Evolutionary conservation across 2,329 filamentous ascomycete genomes (phyloP).

Genomic region (Ascomycota sp.): DNA sequence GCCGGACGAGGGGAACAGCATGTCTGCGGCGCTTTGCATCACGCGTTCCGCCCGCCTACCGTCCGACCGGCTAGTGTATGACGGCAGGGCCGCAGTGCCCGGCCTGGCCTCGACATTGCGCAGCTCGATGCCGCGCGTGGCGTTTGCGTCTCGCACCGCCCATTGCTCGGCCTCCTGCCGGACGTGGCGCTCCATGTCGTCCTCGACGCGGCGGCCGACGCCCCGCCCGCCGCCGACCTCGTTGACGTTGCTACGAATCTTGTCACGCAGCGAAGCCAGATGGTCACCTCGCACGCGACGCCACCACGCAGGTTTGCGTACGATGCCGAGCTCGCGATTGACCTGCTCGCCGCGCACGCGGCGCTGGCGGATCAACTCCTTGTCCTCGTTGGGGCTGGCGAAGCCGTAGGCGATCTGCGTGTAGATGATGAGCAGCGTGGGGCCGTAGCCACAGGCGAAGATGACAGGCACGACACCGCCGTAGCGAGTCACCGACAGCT

Average conservation of each 20-base stretch:
- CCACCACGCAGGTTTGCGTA: conserved; percentile 46
- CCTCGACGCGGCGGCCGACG: conserved; percentile 18
- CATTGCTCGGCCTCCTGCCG: conserved; percentile 12
- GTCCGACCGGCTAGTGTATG: neutral
- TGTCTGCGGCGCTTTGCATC: neutral
- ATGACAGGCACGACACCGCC: conserved; percentile 29
- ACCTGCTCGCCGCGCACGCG: conserved; percentile 28
- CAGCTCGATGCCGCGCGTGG: conserved; percentile 16
- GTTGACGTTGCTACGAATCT: conserved; percentile 29
- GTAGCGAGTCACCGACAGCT: conserved; percentile 33
- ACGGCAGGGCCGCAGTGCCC: neutral
- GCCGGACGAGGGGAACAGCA: neutral
- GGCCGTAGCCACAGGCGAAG: conserved; percentile 39
- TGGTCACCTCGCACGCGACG: conserved; percentile 24
- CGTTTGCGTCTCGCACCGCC: conserved; percentile 7
- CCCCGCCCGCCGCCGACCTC: conserved; percentile 28
- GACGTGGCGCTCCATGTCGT: conserved; percentile 15
- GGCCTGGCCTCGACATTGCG: conserved; percentile 5
- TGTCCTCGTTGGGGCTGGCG: conserved; percentile 47
- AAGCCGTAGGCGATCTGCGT: conserved; percentile 33
- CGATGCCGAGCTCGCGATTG: conserved; percentile 38
- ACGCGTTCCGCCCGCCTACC: neutral
- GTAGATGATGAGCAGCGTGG: conserved; percentile 32
- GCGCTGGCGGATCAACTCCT: conserved; percentile 40
- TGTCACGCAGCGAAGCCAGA: conserved; percentile 24